Conservation (phyloP, 768 basidiomycete species). For the Mycena belliarum region DNA sequence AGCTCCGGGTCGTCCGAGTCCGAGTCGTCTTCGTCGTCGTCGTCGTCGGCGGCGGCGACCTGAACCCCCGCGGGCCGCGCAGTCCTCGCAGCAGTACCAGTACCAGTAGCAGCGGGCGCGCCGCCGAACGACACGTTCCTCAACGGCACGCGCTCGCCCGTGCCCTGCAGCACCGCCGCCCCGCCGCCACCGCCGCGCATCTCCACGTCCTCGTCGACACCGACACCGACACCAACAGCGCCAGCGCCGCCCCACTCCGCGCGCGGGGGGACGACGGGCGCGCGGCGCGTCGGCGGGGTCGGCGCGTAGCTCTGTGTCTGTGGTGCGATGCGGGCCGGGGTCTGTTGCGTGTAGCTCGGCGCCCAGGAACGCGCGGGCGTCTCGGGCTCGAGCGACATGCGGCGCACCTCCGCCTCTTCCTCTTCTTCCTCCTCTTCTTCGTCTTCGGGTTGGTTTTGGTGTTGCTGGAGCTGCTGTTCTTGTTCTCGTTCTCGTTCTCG, state of each 20-base stretch:
- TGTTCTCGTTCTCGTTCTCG: conserved; percentile 19
- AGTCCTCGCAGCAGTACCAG: too few relatives aligned
- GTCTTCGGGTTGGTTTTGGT: not conserved
- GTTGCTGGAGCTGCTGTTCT: not conserved
- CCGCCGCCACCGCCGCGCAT: not conserved
- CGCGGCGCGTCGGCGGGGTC: conserved; percentile 9
- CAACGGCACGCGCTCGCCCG: not conserved
- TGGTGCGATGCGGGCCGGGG: too few relatives aligned
- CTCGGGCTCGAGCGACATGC: conserved; percentile 19
- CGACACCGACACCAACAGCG: too few relatives aligned
- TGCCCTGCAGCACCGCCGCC: not conserved
- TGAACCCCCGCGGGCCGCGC: too few relatives aligned
- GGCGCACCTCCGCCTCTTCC: conserved; percentile 20
- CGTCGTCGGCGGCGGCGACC: not conserved
- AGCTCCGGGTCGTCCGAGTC: conserved; percentile 42
- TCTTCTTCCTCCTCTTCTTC: conserved; percentile 24
- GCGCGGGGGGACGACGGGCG: conserved; percentile 1
- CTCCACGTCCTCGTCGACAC: not conserved
- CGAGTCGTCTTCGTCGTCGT: conserved; percentile 30
- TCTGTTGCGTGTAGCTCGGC: not conserved
- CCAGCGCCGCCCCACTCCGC: not conserved
- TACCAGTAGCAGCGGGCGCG: too few relatives aligned
- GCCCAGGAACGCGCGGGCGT: not conserved
- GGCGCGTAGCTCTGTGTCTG: not conserved
- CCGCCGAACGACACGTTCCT: too few relatives aligned